Evolutionary conservation across 169 alveolate genomes (phyloP), one percentile per base, ranked within the genome.

Genomic region (Fabrea salina): DNA sequence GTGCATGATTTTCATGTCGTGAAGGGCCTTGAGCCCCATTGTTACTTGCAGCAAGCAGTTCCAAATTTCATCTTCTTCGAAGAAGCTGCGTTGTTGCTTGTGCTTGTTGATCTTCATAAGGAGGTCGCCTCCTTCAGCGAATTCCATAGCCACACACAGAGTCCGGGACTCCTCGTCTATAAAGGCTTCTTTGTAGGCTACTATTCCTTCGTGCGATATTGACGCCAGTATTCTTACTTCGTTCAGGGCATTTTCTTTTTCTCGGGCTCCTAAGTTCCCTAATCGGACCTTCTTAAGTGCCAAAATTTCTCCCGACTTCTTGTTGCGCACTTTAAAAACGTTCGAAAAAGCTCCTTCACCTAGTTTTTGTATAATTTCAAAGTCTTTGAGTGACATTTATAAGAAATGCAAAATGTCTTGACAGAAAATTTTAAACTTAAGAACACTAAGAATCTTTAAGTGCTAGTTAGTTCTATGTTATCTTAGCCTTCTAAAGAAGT

Each of bases 181-280:
- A 83, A 91, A 91, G 2, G 94, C 91, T 76, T 91, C 93, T 82
- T 89, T 91, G 57, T 91, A 91, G 6, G 86, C 91, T 16, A 91
- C 84, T 25, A 91, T 89, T 71, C 89, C 82, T 35, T 85, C 84
- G 66, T 87, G 87, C 22, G 80, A 50, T 40, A 91, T 83, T 16
- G 96, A 91, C n/a, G 96, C 96, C 37, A 91, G 67, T 4, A 91
- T 86, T 85, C 96, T 82, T 40, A 91, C 87, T 83, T 91, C 96
- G 74, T 91, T 91, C 41, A 91, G 84, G 5, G 96, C 86, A 59
- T 91, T 88, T 57, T 87, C 84, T 75, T 84, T 86, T 80, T 91
- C 96, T 81, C 87, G 88, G 16, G 82, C 90, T 50, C 82, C 81
- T 53, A 91, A 68, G 59, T 80, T 82, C 16, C 82, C 83, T 78